Percentiles rank a stretch among this genome's conserved stretches.
These are phyloP conservation scores for Aspergillus campestris DNA, from an alignment of 495 filamentous ascomycete genomes.

Conservation along the genomic window DNA sequence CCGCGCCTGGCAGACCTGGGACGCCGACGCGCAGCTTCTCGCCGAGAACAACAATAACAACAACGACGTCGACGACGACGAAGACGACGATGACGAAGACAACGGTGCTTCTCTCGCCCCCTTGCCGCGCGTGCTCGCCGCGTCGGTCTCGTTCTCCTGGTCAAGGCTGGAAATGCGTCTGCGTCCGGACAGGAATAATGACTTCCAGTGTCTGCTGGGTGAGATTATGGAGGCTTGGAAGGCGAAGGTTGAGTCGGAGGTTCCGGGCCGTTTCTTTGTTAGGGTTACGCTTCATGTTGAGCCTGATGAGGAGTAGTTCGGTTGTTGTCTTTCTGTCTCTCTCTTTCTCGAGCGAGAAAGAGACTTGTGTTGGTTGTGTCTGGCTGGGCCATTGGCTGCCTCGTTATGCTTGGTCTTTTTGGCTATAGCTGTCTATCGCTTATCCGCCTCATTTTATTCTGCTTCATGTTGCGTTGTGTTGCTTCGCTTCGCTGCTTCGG, in stretches of 20 bases:
- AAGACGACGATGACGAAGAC: background rate
- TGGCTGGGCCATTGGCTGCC: no score
- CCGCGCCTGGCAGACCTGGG: constrained; percentile 1
- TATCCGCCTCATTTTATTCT: no score
- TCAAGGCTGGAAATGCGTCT: constrained; percentile 4
- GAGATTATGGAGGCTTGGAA: constrained; percentile 8
- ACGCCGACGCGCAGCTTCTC: background rate
- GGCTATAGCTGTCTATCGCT: no score
- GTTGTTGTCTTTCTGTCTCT: background rate
- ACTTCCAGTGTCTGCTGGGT: background rate
- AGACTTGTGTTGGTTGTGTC: no score
- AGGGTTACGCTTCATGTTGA: constrained; percentile 3
- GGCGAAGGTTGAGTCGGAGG: background rate
- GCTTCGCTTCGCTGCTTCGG: no score
- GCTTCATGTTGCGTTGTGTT: no score
- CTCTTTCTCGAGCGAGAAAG: no score
- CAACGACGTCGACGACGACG: background rate
- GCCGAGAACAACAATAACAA: background rate
- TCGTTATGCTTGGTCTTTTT: no score
- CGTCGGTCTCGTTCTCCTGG: constrained; percentile 7
- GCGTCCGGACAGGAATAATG: constrained; percentile 1
- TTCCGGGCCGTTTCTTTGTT: background rate
- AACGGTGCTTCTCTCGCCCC: background rate
- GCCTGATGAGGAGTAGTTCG: background rate
- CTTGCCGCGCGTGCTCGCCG: background rate